Conservation (phyloP, 179 eudicot genomes). For the Corrigiola litoralis region DNA sequence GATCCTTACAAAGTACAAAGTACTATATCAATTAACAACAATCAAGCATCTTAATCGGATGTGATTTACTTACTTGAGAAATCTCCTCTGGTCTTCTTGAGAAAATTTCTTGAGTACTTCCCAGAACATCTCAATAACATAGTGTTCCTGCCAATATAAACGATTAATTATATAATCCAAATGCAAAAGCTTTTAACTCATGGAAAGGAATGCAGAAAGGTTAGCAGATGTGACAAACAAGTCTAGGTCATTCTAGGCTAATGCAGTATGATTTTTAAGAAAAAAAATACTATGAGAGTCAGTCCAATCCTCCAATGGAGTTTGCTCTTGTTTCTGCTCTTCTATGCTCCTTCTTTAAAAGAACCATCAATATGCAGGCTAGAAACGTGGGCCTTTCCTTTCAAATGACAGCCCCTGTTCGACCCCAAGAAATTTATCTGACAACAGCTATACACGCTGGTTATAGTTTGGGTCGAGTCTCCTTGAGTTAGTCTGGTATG, state of each 20-base stretch:
- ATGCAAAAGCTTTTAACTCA: not conserved
- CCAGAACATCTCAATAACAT: slow-evolving; percentile 93
- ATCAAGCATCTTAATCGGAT: no score
- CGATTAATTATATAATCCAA: not conserved
- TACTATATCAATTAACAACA: no score
- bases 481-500: no score
- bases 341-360: not conserved
- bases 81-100: slow-evolving; percentile 71
- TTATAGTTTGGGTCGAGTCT: no score
- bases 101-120: slow-evolving; percentile 75
- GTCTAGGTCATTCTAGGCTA: no score
- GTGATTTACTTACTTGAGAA: slow-evolving; percentile 83
- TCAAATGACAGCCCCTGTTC: not conserved
- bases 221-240: no score
- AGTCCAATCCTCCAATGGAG: no score
- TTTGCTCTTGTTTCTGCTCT: not conserved
- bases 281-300: no score
- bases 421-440: no score
- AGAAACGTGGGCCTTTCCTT: not conserved
- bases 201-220: not conserved
- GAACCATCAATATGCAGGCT: not conserved
- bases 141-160: slow-evolving; percentile 73
- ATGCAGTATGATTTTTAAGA: no score
- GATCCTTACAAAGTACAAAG: no score
- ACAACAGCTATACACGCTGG: no score